Base-by-base conservation (phyloP, 2,329 filamentous ascomycete species). In the Didymella exigua region DNA sequence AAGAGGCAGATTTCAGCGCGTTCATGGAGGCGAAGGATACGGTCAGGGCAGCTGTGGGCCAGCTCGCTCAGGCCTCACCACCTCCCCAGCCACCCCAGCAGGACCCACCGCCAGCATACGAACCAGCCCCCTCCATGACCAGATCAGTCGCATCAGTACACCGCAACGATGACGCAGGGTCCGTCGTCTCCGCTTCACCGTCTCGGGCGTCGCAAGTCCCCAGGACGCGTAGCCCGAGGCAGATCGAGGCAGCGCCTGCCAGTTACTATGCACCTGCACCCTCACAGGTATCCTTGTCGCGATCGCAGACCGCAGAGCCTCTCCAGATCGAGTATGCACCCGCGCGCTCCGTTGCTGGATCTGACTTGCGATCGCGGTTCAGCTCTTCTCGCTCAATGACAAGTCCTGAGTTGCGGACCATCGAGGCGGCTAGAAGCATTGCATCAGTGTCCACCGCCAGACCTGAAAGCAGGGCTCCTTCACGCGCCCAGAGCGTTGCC, bases 1-100 rank as follows among this genome's bases (percentile, higher is more conserved):
- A 78, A 54, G 79, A 81, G 59, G 62, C 71, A 4, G 76, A 75
- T 18, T 76, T 75, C 63, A 68, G 66, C 48, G 68, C 70, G 16
- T 72, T 69, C 64, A 66, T 70, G 60, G 60, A 68, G 24, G 67
- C 68, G 50, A 72, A 74, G 60, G 63, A 63, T 40, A 60, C 62
- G 42, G 66, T 70, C 60, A 70, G 70, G 62, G 63, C 62, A 47
- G 62, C 63, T 13, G 63, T 63, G 54, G 59, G 63, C 52, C 58
- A 68, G 46, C 44, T 67, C 59, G 66, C 67, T 57, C 66, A 71
- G 66, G 53, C 67, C 67, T 62, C 65, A 59, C 59, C 63, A 63
- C 61, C 56, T 63, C 54, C 67, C 65, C 50, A 52, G 49, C 48
- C 54, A 52, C 49, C 54, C 42, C 54, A 67, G 63, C 66, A 64